A percentile compares a stretch with the other conserved stretches of the same genome.
phyloP scores from a whole-genome alignment of 345 rosid species.

The Draba incana region DNA sequence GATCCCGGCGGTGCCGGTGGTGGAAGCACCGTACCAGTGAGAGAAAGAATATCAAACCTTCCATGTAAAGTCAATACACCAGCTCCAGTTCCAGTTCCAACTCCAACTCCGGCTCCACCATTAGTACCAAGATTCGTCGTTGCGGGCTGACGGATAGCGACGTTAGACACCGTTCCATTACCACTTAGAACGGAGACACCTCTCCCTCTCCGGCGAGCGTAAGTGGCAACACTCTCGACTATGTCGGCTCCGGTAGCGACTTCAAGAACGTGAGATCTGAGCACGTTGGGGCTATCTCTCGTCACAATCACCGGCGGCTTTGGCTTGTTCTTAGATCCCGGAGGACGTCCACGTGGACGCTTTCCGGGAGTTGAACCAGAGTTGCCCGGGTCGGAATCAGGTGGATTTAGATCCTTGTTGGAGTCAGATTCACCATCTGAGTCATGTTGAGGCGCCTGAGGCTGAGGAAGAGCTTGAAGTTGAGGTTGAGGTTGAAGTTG shows the following conservation, averaged over 20 bases:
- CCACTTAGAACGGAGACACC: conserved; percentile 72
- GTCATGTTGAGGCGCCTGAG: conserved; percentile 20
- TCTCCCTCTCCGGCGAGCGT: conserved; percentile 68
- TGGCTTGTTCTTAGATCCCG: conserved; percentile 78
- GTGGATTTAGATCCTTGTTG: conserved; percentile 37
- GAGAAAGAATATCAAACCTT: conserved; percentile 71
- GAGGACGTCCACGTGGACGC: conserved; percentile 81
- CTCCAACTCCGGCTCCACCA: conserved; percentile 25
- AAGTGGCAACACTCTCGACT: conserved; percentile 53
- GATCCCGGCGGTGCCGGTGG: conserved; percentile 85
- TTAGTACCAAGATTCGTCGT: conserved; percentile 44
- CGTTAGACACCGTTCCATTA: conserved; percentile 61
- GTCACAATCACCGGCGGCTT: conserved; percentile 74
- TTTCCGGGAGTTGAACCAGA: conserved; percentile 43
- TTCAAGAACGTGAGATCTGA: conserved; percentile 76
- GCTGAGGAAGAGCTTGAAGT: conserved; percentile 16
- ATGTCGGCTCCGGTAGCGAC: conserved; percentile 65
- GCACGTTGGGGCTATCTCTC: conserved; percentile 76
- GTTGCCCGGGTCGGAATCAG: conserved; percentile 40
- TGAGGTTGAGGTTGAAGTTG: conserved; percentile 43
- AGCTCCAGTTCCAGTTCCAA: background rate
- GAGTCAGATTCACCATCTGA: conserved; percentile 46
- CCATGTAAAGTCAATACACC: conserved; percentile 73
- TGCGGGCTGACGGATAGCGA: conserved; percentile 59
- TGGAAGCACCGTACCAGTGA: conserved; percentile 75